Percentiles rank a stretch among this genome's conserved stretches.
These are phyloP conservation scores for Polytrichum commune DNA, from an alignment of 225 moss, liverwort and hornwort genomes.

Conservation along the genomic window DNA sequence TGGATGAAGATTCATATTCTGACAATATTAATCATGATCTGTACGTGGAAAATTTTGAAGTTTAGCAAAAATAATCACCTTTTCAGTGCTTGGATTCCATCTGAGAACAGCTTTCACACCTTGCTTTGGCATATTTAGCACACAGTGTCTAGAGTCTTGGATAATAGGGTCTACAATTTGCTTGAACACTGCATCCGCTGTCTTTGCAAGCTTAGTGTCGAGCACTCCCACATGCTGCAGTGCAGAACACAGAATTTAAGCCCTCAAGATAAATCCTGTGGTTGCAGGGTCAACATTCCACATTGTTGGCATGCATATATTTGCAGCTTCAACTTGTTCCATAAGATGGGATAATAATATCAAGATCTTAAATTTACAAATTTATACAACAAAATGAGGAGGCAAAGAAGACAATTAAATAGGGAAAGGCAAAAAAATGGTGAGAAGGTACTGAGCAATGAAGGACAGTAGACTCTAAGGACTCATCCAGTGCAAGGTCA, in stretches of 20 bases:
- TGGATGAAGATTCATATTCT: no score
- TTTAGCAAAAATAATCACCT: constrained; percentile 34
- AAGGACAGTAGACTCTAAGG: no score
- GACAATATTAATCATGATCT: no score
- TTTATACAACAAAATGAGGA: no score
- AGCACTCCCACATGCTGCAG: constrained; percentile 64
- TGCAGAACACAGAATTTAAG: neutral
- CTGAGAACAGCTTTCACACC: constrained; percentile 48
- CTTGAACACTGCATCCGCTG: constrained; percentile 74
- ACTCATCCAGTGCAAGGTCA: constrained; percentile 3
- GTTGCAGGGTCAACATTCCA: neutral
- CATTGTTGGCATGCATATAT: neutral
- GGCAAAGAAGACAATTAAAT: no score
- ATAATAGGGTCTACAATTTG: constrained; percentile 61
- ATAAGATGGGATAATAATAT: no score
- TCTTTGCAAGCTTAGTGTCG: constrained; percentile 68
- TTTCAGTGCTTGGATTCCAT: constrained; percentile 38
- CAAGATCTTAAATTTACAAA: no score
- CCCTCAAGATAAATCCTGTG: neutral
- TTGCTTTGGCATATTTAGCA: constrained; percentile 21
- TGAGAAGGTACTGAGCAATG: no score
- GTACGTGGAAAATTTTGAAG: no score
- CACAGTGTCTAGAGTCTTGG: constrained; percentile 42
- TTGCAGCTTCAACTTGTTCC: no score
- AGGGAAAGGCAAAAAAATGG: no score